A percentile compares a stretch with the other conserved stretches of the same genome.
phyloP scores from a whole-genome alignment of 176 grass and related monocot genomes.

The Carex scoparia region DNA sequence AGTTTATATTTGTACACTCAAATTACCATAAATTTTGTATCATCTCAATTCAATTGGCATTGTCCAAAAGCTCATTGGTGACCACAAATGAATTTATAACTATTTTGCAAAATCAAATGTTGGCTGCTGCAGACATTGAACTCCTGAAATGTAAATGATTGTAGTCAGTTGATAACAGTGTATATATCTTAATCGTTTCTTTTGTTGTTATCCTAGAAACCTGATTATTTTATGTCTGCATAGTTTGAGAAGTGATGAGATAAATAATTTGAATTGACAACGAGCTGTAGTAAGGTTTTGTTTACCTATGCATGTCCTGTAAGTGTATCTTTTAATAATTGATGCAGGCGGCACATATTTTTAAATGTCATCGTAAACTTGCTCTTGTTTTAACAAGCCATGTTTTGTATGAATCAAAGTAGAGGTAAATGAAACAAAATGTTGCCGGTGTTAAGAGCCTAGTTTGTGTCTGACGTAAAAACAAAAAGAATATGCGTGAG shows the following conservation, averaged over 20 bases:
- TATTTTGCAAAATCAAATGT: neutral
- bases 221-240: neutral
- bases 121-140: neutral
- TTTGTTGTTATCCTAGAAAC: neutral
- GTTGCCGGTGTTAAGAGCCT: no score
- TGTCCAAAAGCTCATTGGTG: neutral
- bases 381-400: no score
- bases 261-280: neutral
- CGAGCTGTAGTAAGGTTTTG: neutral
- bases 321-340: neutral
- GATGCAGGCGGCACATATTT: no score
- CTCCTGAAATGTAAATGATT: conserved; percentile 6
- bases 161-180: neutral
- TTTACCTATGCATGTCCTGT: neutral
- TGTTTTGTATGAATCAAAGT: no score
- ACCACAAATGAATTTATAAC: neutral
- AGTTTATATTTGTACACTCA: neutral
- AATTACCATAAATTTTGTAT: neutral
- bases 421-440: no score
- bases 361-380: no score
- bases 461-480: no score
- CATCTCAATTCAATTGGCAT: neutral
- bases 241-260: neutral
- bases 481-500: no score
- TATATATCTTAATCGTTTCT: neutral